These are phyloP conservation scores for Hirschioporus abietinus DNA, from an alignment of 768 basidiomycete species.

Conservation along the genomic window DNA sequence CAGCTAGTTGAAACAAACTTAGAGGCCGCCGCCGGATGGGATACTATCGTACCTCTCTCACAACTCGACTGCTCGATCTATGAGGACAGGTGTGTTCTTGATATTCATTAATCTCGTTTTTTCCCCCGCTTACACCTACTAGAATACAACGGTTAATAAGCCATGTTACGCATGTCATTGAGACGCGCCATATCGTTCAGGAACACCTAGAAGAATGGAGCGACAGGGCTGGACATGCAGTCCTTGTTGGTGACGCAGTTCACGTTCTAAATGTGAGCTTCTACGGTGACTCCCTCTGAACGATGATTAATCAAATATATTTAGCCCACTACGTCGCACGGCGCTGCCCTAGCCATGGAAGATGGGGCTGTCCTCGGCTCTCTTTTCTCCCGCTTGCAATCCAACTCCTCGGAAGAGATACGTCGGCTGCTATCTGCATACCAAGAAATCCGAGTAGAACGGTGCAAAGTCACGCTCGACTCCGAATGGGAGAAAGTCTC, in stretches of 20 bases:
- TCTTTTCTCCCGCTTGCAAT: constrained; percentile 48
- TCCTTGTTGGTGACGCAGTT: background rate
- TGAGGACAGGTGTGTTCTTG: background rate
- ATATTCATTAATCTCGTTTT: background rate
- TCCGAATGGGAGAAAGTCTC: constrained; percentile 44
- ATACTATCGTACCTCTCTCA: background rate
- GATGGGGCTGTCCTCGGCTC: constrained; percentile 58
- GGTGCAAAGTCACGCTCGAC: constrained; percentile 36
- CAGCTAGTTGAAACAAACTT: background rate
- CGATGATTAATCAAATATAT: background rate
- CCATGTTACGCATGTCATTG: background rate
- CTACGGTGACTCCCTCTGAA: background rate
- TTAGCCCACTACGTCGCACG: constrained; percentile 50
- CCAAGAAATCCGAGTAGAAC: constrained; percentile 52
- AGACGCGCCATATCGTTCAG: background rate
- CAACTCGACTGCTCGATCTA: background rate
- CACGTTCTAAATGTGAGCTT: background rate
- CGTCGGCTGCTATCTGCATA: constrained; percentile 46
- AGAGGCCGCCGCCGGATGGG: background rate
- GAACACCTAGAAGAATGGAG: background rate
- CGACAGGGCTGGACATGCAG: background rate
- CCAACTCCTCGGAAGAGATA: constrained; percentile 35
- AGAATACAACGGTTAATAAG: background rate
- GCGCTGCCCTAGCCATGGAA: constrained; percentile 49
- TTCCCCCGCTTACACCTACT: background rate